Evolutionary conservation across 2,329 filamentous ascomycete species (phyloP).

Genomic region (Parafenestella ontariensis): DNA sequence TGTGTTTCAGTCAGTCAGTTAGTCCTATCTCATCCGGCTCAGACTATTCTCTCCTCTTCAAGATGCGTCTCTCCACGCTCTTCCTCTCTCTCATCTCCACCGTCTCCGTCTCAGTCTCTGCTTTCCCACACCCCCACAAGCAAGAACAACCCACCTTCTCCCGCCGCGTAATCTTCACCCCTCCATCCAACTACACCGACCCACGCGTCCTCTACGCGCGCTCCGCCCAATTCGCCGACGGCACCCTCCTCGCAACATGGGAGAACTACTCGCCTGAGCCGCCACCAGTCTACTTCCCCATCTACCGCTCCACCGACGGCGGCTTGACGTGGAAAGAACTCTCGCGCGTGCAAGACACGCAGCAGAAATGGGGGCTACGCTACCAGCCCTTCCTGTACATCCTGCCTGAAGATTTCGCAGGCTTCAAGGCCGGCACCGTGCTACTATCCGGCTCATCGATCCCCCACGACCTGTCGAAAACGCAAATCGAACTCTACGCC

Average conservation of each 20-base stretch:
- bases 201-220: slow-evolving; percentile 62
- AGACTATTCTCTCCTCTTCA: slow-evolving; percentile 24
- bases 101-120: slow-evolving; percentile 32
- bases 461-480: slow-evolving; percentile 64
- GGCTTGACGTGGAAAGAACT: slow-evolving; percentile 67
- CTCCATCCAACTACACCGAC: slow-evolving; percentile 53
- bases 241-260: slow-evolving; percentile 60
- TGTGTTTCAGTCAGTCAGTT: too few species aligned
- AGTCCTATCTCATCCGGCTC: slow-evolving; percentile 2
- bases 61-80: slow-evolving; percentile 41
- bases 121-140: slow-evolving; percentile 31
- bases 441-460: slow-evolving; percentile 68
- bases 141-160: slow-evolving; percentile 35
- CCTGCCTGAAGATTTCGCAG: slow-evolving; percentile 64
- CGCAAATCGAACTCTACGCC: slow-evolving; percentile 74
- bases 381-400: slow-evolving; percentile 75
- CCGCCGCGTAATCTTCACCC: slow-evolving; percentile 51
- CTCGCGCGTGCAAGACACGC: slow-evolving; percentile 68
- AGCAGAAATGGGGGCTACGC: slow-evolving; percentile 70
- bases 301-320: slow-evolving; percentile 56
- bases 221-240: slow-evolving; percentile 54
- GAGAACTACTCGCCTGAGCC: slow-evolving; percentile 61
- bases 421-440: slow-evolving; percentile 68
- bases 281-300: slow-evolving; percentile 54
- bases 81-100: slow-evolving; percentile 29